Evolutionary conservation across 768 basidiomycete species (phyloP), one percentile per base, ranked within the genome.

Genomic region (Boletus sp.): DNA sequence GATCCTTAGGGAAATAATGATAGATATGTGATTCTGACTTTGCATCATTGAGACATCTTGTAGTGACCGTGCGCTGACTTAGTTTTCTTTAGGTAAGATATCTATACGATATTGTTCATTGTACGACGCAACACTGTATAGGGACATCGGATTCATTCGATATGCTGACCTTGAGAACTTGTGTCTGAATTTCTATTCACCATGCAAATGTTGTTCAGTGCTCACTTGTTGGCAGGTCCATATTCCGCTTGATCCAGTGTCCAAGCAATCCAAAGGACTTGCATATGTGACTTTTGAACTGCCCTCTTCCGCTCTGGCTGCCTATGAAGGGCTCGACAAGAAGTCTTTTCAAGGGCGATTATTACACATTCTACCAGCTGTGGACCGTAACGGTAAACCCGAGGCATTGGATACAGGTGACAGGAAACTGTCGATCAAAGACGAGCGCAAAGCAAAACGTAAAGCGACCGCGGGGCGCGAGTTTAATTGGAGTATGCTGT

Each of bases 401-500:
- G 72, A 77, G 41, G 67, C 75, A 3, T 76, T 71, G 37, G 75
- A 78, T 17, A 74, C 70, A 3, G 60, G 46, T 1, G 72, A 69
- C 44, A 81, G 79, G 53, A 78, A 75, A 57, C 76, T 72, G 27
- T 69, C 83, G 5, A 73, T 91, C 55, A 90, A 84, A 54, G 84
- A 84, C 51, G 81, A 81, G 47, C 67, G 70, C 30, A 72, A 78
- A 21, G 78, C 78, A 33, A 84, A 87, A 64, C 77, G 83, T 53
- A 93, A 87, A 69, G 76, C 81, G 11, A 73, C 67, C 33, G 85
- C 88, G 15, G 86, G 87, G 32, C 85, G 85, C 57, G 88, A 88
- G 53, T 93, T 94, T 66, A 93, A 92, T 69, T 96, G 93, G 93
- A 84, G 87, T 49, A 88, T 93, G 80, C 69, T 98, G 53, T 98